Base-by-base conservation (phyloP, 1,284 basidiomycete genomes). In the Tetrapyrgos nigripes region DNA sequence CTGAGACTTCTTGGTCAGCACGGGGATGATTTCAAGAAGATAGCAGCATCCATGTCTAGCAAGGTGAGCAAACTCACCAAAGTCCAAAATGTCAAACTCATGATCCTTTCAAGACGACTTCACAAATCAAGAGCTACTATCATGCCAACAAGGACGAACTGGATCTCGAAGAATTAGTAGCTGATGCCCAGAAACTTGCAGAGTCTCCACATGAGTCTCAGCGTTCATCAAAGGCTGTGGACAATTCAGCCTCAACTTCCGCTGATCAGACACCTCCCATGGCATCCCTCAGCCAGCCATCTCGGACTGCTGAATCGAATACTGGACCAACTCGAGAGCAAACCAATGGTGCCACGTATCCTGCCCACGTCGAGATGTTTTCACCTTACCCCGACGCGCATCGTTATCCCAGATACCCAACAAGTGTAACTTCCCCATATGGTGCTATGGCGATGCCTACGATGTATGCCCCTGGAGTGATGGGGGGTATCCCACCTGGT, bases 111-210 rank as follows among this genome's bases (percentile, higher is more conserved):
- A 21, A 88, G 86, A 93, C 91, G 9, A 85, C 86, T 3, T 80
- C 87, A 8, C 93, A 95, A 79, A 90, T 92, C 50, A 81, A 80
- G 60, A 88, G 89, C 68, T 93, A 83, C 70, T 89, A 87, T 66
- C 81, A 79, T 60, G 72, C 73, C 50, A 81, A 88, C 62, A 63
- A 70, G 27, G 75, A 72, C 43, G 79, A 79, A 53, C 72, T 86
- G 59, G 70, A 79, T 53, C 70, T 87, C 10, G 77, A 73, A n/a
- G 71, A 69, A 43, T 73, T 80, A n/a, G 75, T 73, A 5, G 68
- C 70, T 1, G 62, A 62, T 21, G 77, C 76, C 17, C 48, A 50
- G 3, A 55, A 55, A 29, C 44, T 28, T 14, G 51, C 60, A 6
- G 46, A 23, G 10, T 35, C 50, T 24, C 56, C 56, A n/a, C 13